These are phyloP conservation scores for Colletotrichum eleusines DNA, from an alignment of 2,329 filamentous ascomycete genomes.

Conservation along the genomic window DNA sequence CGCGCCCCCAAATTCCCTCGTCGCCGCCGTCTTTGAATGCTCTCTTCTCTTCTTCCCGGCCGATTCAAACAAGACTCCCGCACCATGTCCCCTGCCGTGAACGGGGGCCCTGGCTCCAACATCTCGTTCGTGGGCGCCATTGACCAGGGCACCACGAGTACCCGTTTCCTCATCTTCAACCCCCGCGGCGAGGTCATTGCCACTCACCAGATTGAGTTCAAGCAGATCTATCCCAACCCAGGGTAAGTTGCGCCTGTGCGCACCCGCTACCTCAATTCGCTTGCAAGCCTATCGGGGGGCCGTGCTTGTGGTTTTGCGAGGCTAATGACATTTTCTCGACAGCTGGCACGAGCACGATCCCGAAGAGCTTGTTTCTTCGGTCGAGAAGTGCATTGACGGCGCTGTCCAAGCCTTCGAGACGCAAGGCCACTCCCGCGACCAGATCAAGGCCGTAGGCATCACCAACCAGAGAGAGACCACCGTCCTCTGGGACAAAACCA, in stretches of 20 bases:
- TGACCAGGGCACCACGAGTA: constrained; percentile 84
- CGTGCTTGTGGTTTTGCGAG: neutral
- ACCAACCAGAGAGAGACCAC: constrained; percentile 89
- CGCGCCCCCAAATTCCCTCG: neutral
- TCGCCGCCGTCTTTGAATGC: constrained; percentile 42
- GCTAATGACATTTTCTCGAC: constrained; percentile 30
- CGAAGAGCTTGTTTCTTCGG: constrained; percentile 77
- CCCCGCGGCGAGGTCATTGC: constrained; percentile 76
- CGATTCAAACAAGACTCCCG: constrained; percentile 42
- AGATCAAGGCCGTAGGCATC: constrained; percentile 82
- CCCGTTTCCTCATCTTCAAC: constrained; percentile 84
- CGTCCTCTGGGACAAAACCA: constrained; percentile 82
- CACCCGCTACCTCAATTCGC: neutral
- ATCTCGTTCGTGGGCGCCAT: constrained; percentile 77
- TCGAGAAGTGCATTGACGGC: constrained; percentile 81
- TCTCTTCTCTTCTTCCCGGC: constrained; percentile 44
- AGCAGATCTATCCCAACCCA: constrained; percentile 79
- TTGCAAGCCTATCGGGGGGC: neutral
- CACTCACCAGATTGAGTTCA: constrained; percentile 81
- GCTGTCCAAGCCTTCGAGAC: constrained; percentile 77
- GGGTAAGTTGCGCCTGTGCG: constrained; percentile 64
- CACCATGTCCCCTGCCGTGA: constrained; percentile 49
- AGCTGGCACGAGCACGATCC: constrained; percentile 92
- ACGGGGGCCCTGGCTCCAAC: constrained; percentile 48
- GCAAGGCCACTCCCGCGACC: constrained; percentile 73